Conservation (phyloP, 257 asterid genomes). For the Lantana camara region DNA sequence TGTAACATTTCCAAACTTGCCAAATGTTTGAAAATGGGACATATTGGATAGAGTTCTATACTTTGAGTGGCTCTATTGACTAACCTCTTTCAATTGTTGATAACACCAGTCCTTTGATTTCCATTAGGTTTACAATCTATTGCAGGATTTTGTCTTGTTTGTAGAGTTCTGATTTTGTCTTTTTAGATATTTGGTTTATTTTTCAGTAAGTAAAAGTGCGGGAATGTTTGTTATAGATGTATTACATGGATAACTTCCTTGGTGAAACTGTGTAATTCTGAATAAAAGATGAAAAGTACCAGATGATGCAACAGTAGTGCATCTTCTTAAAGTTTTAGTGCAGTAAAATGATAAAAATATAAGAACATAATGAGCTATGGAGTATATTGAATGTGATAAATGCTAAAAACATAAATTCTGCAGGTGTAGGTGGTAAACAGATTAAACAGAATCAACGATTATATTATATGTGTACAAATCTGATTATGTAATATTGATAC, state of each 20-base stretch:
- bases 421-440: no score
- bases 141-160: background rate
- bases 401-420: no score
- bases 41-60: background rate
- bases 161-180: background rate
- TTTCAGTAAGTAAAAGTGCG: background rate
- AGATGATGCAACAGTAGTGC: background rate
- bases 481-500: no score
- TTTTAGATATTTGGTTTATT: background rate
- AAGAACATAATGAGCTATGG: no score
- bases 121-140: background rate
- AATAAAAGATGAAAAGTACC: conserved; percentile 22
- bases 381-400: no score
- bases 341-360: no score
- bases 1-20: background rate
- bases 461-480: background rate
- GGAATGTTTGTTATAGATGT: background rate
- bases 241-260: background rate
- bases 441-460: no score
- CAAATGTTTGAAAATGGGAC: background rate
- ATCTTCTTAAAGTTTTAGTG: no score
- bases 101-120: background rate
- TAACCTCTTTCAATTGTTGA: background rate
- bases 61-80: background rate
- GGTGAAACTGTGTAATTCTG: background rate